Conservation (phyloP, 768 basidiomycete species). For the Suillus fuscotomentosus region DNA sequence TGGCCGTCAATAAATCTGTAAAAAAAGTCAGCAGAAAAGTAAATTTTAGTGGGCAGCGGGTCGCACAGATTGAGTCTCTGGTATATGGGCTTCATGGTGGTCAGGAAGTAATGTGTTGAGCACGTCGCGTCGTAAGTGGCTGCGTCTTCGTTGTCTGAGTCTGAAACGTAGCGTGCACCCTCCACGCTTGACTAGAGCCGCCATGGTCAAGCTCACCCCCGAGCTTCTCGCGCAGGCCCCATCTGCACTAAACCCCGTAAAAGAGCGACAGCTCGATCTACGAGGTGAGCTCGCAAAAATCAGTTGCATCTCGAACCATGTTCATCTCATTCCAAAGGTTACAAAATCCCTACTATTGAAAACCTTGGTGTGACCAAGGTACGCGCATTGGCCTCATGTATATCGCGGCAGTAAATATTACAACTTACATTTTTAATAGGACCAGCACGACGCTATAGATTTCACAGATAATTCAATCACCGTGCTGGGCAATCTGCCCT, state of each 20-base stretch:
- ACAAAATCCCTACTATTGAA: constrained; percentile 95
- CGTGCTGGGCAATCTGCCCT: constrained; percentile 80
- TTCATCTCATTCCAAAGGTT: constrained; percentile 50
- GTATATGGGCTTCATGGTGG: constrained; percentile 66
- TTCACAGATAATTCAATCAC: constrained; percentile 89
- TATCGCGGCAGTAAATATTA: constrained; percentile 14
- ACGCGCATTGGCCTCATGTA: constrained; percentile 28
- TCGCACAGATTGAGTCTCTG: constrained; percentile 71
- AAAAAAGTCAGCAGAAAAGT: constrained; percentile 13
- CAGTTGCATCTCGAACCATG: background rate
- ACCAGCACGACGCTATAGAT: constrained; percentile 93
- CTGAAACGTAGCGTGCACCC: constrained; percentile 26
- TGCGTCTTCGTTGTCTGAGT: constrained; percentile 31
- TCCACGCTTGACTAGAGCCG: constrained; percentile 14
- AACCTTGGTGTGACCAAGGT: constrained; percentile 92
- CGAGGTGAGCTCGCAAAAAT: constrained; percentile 55
- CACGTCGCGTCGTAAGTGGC: constrained; percentile 10
- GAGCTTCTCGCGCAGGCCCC: constrained; percentile 84
- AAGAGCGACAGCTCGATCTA: constrained; percentile 89
- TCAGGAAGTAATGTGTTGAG: constrained; percentile 13
- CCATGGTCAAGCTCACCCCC: constrained; percentile 88
- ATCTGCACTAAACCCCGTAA: constrained; percentile 77
- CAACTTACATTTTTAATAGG: constrained; percentile 42
- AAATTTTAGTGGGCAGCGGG: background rate
- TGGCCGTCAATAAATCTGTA: constrained; percentile 64